These are phyloP conservation scores for Podospora pseudopauciseta DNA, from an alignment of 495 filamentous ascomycete species.

Conservation along the genomic window DNA sequence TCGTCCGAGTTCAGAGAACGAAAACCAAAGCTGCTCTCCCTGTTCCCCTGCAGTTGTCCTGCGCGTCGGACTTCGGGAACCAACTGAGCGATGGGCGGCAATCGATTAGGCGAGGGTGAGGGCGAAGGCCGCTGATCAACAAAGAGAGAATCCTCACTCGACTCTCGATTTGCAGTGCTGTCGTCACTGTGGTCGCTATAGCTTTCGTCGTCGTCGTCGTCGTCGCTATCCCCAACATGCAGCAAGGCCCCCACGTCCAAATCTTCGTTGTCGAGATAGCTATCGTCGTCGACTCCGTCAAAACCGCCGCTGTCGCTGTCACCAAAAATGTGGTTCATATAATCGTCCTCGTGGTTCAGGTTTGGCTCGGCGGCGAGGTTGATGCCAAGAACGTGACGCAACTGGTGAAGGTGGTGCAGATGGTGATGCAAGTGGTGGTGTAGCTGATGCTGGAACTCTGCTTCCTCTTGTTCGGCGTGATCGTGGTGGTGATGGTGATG, in stretches of 20 bases:
- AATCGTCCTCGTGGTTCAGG: neutral
- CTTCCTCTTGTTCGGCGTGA: neutral
- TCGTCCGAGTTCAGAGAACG: neutral
- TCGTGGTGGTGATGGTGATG: neutral
- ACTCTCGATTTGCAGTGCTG: neutral
- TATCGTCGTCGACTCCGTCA: neutral
- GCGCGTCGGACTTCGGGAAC: neutral
- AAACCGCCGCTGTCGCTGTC: neutral
- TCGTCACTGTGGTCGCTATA: neutral
- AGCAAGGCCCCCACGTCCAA: no score
- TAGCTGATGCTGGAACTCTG: neutral
- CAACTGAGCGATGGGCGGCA: neutral
- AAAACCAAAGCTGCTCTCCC: neutral
- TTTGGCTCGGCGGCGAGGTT: neutral
- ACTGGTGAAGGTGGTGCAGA: no score
- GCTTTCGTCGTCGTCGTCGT: neutral
- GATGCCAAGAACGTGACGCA: neutral
- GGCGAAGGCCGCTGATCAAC: slow-evolving; percentile 12
- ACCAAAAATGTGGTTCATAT: neutral
- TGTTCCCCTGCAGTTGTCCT: neutral
- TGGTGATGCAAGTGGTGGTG: neutral
- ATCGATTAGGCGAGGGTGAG: neutral
- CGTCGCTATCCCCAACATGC: neutral
- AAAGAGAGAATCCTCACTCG: slow-evolving; percentile 16
- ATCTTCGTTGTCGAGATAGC: neutral